Evolutionary conservation across 495 filamentous ascomycete species (phyloP), one percentile per base, ranked within the genome.

Genomic region (Articulospora tetracladia): DNA sequence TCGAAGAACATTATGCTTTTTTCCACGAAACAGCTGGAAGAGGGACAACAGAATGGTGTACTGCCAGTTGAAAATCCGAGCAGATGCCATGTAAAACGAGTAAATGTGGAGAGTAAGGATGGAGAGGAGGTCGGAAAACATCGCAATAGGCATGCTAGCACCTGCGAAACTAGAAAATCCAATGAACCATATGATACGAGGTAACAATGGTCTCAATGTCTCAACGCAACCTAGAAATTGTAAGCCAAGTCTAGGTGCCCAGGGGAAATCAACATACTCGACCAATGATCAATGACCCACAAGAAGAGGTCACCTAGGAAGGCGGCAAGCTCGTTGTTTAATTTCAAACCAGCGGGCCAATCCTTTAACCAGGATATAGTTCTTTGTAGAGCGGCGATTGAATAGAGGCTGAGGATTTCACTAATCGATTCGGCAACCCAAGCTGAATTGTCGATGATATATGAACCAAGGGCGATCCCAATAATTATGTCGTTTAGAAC

Each of bases 401-500:
- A 94, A 79, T 94, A 98, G 51, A 72, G 82, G 30, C 78, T 87
- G 3, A 99, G 78, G 25, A 95, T 79, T 32, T 78, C 79, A 68
- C 90, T 89, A 62, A 98, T 91, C 66, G 90, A 86, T 56, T 84
- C 81, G 24, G 91, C 92, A 15, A 97, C 91, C 83, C 86, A 90
- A 49, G 83, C 80, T 0, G 91, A 85, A 67, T 98, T 97, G 68
- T 98, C 94, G 55, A 98, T 94, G 64, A 99, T 96, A 71, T 97
- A 98, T 0, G 92, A 94, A 0, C 94, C 94, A 17, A 98, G 74
- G 6, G 94, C 95, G 67, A 98, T 97, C 15, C 94, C 95, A 36
- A 99, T 99, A 58, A 99, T 99, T 30, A 97, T 88, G 75, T 99
- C 94, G 72, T 99, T 99, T 22, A 92, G 92, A 19, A 99, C 94